Evolutionary conservation across 371 early-diverging fungal species (phyloP).

Genomic region (Mortierella sp.): DNA sequence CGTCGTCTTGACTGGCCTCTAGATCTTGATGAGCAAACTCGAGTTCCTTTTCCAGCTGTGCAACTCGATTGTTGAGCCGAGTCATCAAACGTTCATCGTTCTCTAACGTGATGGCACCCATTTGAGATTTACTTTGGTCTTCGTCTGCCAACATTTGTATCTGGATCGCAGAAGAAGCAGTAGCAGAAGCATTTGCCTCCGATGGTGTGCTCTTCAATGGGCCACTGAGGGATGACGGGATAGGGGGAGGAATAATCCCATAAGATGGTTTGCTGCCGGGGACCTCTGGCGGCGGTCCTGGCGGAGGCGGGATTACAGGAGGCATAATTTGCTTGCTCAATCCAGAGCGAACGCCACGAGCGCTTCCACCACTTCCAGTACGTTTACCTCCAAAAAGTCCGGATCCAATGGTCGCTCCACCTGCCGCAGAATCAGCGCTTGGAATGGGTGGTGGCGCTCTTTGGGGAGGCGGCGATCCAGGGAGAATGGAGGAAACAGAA

Average conservation of each 20-base stretch:
- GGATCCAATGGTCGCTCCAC: slow-evolving; percentile 10
- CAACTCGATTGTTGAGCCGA: slow-evolving; percentile 44
- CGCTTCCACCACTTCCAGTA: slow-evolving; percentile 46
- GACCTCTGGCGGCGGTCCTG: slow-evolving; percentile 23
- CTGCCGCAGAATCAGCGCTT: not conserved
- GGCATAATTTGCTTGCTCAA: slow-evolving; percentile 51
- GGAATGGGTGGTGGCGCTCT: slow-evolving; percentile 53
- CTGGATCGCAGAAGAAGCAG: slow-evolving; percentile 40
- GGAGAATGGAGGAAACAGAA: slow-evolving; percentile 27
- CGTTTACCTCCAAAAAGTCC: slow-evolving; percentile 33
- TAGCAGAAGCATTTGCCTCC: not conserved
- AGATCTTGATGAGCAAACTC: slow-evolving; percentile 54
- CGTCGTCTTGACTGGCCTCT: slow-evolving; percentile 42
- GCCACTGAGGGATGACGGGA: slow-evolving; percentile 36
- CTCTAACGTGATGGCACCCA: slow-evolving; percentile 47
- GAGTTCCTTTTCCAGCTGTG: slow-evolving; percentile 50
- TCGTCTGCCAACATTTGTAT: slow-evolving; percentile 52
- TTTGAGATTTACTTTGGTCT: slow-evolving; percentile 47
- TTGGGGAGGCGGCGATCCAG: slow-evolving; percentile 49
- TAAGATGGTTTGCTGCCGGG: slow-evolving; percentile 35
- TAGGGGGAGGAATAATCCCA: slow-evolving; percentile 50
- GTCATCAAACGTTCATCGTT: slow-evolving; percentile 48
- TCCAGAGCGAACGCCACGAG: slow-evolving; percentile 49
- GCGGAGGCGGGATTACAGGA: slow-evolving; percentile 30
- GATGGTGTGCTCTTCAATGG: not conserved